Conservation (phyloP, 2,329 filamentous ascomycete species). For the Penicillium sp. region DNA sequence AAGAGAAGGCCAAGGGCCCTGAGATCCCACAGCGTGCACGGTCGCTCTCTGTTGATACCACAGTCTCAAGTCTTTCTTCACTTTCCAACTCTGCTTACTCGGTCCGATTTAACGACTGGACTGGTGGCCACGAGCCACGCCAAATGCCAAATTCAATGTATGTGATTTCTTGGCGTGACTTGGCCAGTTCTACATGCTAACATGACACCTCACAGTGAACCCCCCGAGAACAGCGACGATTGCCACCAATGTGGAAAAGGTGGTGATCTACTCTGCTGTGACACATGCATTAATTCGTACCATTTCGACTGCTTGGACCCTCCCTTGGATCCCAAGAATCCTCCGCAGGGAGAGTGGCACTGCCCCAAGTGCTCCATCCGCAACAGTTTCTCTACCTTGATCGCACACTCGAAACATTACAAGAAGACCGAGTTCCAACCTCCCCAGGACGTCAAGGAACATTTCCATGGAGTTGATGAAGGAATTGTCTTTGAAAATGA, state of each 20-base stretch:
- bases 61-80: constrained; percentile 11
- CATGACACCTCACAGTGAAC: constrained; percentile 17
- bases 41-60: constrained; percentile 17
- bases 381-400: constrained; percentile 61
- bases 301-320: constrained; percentile 88
- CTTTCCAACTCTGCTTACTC: constrained; percentile 18
- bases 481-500: constrained; percentile 71
- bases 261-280: constrained; percentile 87
- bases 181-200: constrained; percentile 12
- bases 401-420: constrained; percentile 63
- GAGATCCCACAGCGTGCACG: constrained; percentile 6
- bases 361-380: constrained; percentile 63
- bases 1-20: neutral
- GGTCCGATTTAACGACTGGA: constrained; percentile 12
- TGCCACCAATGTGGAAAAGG: constrained; percentile 82
- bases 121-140: constrained; percentile 6
- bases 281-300: constrained; percentile 85
- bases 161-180: constrained; percentile 5
- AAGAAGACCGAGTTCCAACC: constrained; percentile 72
- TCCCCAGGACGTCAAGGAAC: constrained; percentile 66
- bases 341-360: constrained; percentile 74
- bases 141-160: constrained; percentile 21
- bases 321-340: constrained; percentile 60
- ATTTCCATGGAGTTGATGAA: constrained; percentile 75
- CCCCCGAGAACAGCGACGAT: constrained; percentile 76